These are phyloP conservation scores for Knufia petricola DNA, from an alignment of 2,329 filamentous ascomycete genomes.

Conservation along the genomic window DNA sequence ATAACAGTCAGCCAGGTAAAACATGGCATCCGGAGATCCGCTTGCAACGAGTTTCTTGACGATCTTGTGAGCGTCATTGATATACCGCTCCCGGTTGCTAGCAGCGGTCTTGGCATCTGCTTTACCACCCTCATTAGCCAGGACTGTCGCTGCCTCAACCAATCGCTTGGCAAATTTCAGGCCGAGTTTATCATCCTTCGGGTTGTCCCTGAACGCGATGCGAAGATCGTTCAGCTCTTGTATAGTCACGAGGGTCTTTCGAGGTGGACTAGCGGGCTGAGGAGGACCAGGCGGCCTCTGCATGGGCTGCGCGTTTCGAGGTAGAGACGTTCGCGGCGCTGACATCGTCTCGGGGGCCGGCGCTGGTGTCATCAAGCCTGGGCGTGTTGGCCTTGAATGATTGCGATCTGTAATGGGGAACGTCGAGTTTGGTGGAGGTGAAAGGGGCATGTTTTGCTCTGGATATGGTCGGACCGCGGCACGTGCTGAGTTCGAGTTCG, in stretches of 20 bases:
- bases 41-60: slow-evolving; percentile 73
- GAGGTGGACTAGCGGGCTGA: slow-evolving; percentile 19
- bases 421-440: slow-evolving; percentile 18
- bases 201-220: slow-evolving; percentile 57
- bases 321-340: slow-evolving; percentile 7
- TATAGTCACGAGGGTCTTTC: slow-evolving; percentile 51
- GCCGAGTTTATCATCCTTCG: slow-evolving; percentile 61
- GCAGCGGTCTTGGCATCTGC: slow-evolving; percentile 54
- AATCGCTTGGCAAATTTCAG: slow-evolving; percentile 71
- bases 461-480: slow-evolving; percentile 13
- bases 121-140: slow-evolving; percentile 66
- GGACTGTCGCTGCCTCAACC: slow-evolving; percentile 70
- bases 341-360: neutral
- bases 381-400: slow-evolving; percentile 19
- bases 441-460: slow-evolving; percentile 12
- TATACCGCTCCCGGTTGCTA: slow-evolving; percentile 68
- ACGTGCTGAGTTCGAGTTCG: slow-evolving; percentile 14
- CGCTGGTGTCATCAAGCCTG: slow-evolving; percentile 12
- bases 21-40: slow-evolving; percentile 79
- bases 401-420: slow-evolving; percentile 11
- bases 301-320: neutral
- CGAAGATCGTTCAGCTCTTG: slow-evolving; percentile 70
- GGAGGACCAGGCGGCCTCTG: slow-evolving; percentile 15
- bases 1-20: slow-evolving; percentile 82
- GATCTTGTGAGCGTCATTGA: slow-evolving; percentile 78